Base-by-base conservation (phyloP, 148 eudicot species). In the Hydrangea macrophylla region DNA sequence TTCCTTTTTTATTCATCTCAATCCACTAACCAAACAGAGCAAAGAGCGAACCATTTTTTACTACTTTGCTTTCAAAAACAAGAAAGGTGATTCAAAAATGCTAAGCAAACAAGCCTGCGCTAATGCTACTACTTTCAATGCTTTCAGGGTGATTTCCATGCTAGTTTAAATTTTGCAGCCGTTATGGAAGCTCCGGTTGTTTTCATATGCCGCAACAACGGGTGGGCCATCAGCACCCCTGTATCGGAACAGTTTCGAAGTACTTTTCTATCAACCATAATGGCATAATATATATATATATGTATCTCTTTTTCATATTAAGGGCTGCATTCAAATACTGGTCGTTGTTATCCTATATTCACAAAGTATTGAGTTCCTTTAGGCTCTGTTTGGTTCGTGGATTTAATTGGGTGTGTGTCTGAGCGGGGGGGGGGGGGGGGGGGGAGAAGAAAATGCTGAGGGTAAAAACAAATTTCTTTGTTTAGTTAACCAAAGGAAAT, bases 171-270 rank as follows among this genome's bases (percentile, higher is more conserved):
- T 63, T 93, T 93, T 70, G 98, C 96, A 6, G 98, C 98, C 53
- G 98, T 93, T 26, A 72, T 83, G 86, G 96, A 93, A 42, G 98
- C 81, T 9, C 98, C 98, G 0, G 79, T 90, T 26, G 82, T 93
- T 70, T 84, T 93, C 58, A 68, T 93, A 17, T 93, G 98, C 75
- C 90, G 98, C 42, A 93, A 93, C 84, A 93, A 93, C 81, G 98
- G 98, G 67, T 93, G 96, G 94, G 98, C 98, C 44, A 93, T 93
- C 53, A 93, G 98, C 75, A 93, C 98, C 54, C 96, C 98, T 60
- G 68, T 70, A 60, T 59, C 85, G 0, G 88, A 93, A 39, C 98
- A 93, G 75, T 88, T 88, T 60, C 84, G 98, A 85, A 93, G 98
- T 93, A 90, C n/a, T 64, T n/a, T 42, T 31, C 51, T 55, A 7